phyloP scores from a whole-genome alignment of 495 filamentous ascomycete genomes.

The Bryoglossum gracile region DNA sequence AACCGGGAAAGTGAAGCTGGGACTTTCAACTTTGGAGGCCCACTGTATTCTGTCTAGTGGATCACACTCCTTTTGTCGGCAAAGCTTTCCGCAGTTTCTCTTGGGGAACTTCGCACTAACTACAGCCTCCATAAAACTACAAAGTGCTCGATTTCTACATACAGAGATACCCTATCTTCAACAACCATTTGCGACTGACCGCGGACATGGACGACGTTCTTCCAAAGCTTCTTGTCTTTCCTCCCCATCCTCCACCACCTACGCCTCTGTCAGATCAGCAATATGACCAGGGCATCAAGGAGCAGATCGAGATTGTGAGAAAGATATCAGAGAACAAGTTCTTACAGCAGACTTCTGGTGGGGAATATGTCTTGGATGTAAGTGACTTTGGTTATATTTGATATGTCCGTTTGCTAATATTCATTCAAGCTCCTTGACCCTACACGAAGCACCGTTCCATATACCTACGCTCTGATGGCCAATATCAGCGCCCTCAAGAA shows the following conservation, averaged over 20 bases:
- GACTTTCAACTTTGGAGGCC: too few relatives aligned
- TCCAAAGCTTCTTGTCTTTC: slow-evolving; percentile 33
- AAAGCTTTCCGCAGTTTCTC: too few relatives aligned
- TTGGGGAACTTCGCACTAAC: too few relatives aligned
- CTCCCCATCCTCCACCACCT: slow-evolving; percentile 33
- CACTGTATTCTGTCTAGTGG: too few relatives aligned
- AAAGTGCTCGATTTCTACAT: too few relatives aligned
- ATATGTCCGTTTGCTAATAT: slow-evolving; percentile 5
- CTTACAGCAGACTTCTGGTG: slow-evolving; percentile 26
- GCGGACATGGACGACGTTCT: slow-evolving; percentile 32
- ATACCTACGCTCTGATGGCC: slow-evolving; percentile 19
- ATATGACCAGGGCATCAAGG: slow-evolving; percentile 33
- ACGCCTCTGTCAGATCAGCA: slow-evolving; percentile 28
- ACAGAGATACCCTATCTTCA: too few relatives aligned
- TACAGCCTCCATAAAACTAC: too few relatives aligned
- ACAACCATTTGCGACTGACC: too few relatives aligned
- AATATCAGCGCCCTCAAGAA: slow-evolving; percentile 17
- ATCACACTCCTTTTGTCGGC: too few relatives aligned
- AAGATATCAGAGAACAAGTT: slow-evolving; percentile 27
- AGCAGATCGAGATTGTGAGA: slow-evolving; percentile 25
- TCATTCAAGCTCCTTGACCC: slow-evolving; percentile 23
- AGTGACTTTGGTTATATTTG: slow-evolving; percentile 3
- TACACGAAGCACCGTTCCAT: slow-evolving; percentile 25
- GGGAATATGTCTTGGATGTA: slow-evolving; percentile 33
- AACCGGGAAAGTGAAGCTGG: too few relatives aligned